Evolutionary conservation across 192 early-diverging fungal genomes (phyloP).

Genomic region (Backusella australiensis): DNA sequence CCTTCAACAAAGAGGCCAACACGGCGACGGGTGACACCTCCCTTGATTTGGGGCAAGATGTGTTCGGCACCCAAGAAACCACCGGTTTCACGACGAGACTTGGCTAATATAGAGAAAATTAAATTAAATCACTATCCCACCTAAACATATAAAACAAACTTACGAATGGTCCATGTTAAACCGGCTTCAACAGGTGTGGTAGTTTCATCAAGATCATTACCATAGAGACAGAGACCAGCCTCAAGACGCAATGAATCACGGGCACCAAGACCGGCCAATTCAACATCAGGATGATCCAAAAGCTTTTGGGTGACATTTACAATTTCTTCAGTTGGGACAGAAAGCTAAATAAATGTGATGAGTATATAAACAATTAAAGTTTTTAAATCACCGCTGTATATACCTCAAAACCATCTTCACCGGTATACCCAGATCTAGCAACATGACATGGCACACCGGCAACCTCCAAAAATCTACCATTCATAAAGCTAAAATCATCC

Average conservation of each 20-base stretch:
- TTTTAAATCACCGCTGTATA: not conserved
- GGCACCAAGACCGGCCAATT: slow-evolving; percentile 92
- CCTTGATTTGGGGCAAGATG: slow-evolving; percentile 86
- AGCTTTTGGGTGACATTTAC: slow-evolving; percentile 65
- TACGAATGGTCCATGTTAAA: slow-evolving; percentile 93
- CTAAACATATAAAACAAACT: not conserved
- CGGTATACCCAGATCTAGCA: slow-evolving; percentile 96
- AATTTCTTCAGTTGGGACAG: slow-evolving; percentile 76
- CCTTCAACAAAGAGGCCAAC: slow-evolving; percentile 91
- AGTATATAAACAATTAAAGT: not conserved
- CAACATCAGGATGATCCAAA: slow-evolving; percentile 69
- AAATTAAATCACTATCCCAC: not conserved
- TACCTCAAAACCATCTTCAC: slow-evolving; percentile 98
- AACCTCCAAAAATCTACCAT: slow-evolving; percentile 65
- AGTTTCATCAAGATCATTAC: slow-evolving; percentile 91
- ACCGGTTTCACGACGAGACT: slow-evolving; percentile 84
- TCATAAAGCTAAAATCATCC: slow-evolving; percentile 88
- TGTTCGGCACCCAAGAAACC: slow-evolving; percentile 89
- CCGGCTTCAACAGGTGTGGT: slow-evolving; percentile 92
- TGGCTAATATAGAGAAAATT: slow-evolving; percentile 38
- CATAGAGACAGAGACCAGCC: slow-evolving; percentile 97
- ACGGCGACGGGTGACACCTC: slow-evolving; percentile 74
- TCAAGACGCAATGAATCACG: slow-evolving; percentile 94
- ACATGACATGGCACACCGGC: slow-evolving; percentile 81
- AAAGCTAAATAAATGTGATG: slow-evolving; percentile 54